Evolutionary conservation across 805 yeast species (phyloP).

Genomic region (Hanseniaspora meyeri): DNA sequence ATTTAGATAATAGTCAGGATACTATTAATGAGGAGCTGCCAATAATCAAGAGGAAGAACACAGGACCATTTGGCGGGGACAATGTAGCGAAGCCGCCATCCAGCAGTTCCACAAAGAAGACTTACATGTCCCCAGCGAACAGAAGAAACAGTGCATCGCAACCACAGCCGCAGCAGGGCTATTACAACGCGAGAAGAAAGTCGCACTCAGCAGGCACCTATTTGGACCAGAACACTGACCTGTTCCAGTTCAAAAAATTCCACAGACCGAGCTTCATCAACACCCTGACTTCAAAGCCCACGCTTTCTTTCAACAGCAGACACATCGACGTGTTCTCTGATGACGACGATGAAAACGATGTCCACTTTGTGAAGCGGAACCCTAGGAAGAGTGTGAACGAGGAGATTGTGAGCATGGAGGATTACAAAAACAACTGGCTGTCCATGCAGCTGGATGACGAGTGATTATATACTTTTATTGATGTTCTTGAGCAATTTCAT

Average conservation of each 20-base stretch:
- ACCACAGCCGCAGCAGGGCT: neutral
- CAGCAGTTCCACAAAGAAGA: neutral
- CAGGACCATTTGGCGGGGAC: no score
- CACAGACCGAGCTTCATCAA: slow-evolving; percentile 11
- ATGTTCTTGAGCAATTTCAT: neutral
- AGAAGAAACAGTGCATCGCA: slow-evolving; percentile 7
- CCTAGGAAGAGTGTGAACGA: slow-evolving; percentile 26
- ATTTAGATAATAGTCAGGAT: neutral
- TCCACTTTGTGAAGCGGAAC: slow-evolving; percentile 14
- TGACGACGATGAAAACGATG: neutral
- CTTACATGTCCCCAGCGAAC: slow-evolving; percentile 8
- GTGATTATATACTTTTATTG: neutral
- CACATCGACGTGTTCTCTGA: slow-evolving; percentile 9
- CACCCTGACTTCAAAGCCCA: neutral
- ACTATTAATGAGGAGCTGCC: neutral
- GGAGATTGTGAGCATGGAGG: slow-evolving; percentile 28
- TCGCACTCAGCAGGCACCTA: slow-evolving; percentile 7
- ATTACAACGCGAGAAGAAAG: neutral
- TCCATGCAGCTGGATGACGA: slow-evolving; percentile 22
- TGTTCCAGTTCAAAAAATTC: slow-evolving; percentile 5
- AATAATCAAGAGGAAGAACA: neutral
- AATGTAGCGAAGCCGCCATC: neutral
- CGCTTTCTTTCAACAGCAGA: neutral
- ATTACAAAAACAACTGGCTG: slow-evolving; percentile 29
- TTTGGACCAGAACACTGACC: neutral